phyloP scores from a whole-genome alignment of 495 filamentous ascomycete species.

The Hyaloscypha hepaticicola region DNA sequence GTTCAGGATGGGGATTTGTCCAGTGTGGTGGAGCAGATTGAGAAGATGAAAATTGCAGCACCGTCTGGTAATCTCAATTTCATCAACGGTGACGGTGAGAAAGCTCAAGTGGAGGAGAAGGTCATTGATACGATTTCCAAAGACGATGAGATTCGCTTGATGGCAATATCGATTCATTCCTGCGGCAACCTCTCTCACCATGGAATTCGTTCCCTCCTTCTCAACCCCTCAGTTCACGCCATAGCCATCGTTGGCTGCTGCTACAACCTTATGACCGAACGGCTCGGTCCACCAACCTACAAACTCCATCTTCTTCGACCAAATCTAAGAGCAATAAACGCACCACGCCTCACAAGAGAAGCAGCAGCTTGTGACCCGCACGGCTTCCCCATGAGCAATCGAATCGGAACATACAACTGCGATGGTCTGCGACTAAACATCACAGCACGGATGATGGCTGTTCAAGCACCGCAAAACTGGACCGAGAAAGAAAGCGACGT shows the following conservation, averaged over 20 bases:
- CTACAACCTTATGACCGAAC: constrained; percentile 93
- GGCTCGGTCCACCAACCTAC: constrained; percentile 80
- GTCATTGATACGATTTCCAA: constrained; percentile 29
- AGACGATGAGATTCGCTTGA: constrained; percentile 46
- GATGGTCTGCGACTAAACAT: constrained; percentile 82
- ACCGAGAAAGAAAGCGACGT: constrained; percentile 70
- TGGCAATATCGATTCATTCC: constrained; percentile 93
- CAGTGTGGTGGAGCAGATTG: constrained; percentile 48
- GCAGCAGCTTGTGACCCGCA: constrained; percentile 73
- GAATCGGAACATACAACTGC: constrained; percentile 59
- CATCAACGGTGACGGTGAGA: not conserved
- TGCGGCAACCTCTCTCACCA: constrained; percentile 97
- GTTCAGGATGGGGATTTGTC: constrained; percentile 60
- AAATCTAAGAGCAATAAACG: constrained; percentile 58
- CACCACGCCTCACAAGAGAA: constrained; percentile 40
- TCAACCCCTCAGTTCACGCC: constrained; percentile 80
- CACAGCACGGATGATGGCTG: constrained; percentile 94
- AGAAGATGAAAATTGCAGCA: constrained; percentile 22
- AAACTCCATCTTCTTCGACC: constrained; percentile 68
- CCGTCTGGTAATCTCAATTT: constrained; percentile 2
- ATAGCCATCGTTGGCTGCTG: constrained; percentile 97
- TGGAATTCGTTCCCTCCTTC: constrained; percentile 77
- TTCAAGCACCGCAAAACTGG: constrained; percentile 94
- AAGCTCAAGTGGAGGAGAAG: not conserved
- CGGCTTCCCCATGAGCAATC: constrained; percentile 88